Conservation (phyloP, 2,329 filamentous ascomycete species). For the Trichophyton simii region DNA sequence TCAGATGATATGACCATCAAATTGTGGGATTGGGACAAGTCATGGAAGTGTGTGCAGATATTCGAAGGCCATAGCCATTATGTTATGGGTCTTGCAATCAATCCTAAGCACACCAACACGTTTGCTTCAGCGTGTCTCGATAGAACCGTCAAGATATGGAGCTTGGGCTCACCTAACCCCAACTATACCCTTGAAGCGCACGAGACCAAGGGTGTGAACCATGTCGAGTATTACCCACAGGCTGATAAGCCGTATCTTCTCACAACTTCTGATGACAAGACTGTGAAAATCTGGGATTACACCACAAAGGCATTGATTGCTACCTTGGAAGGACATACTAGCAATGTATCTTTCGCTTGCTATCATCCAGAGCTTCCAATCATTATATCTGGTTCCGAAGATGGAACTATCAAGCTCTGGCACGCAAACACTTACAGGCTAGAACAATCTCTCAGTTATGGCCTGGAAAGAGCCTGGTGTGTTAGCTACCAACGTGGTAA, state of each 20-base stretch:
- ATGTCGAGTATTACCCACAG: slow-evolving; percentile 74
- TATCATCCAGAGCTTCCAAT: slow-evolving; percentile 95
- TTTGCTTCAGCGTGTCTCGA: slow-evolving; percentile 92
- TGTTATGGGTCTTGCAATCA: slow-evolving; percentile 93
- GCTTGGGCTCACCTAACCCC: slow-evolving; percentile 77
- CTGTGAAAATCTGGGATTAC: slow-evolving; percentile 98
- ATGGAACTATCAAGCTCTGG: slow-evolving; percentile 96
- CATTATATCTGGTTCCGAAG: slow-evolving; percentile 95
- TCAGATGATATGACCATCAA: slow-evolving; percentile 98
- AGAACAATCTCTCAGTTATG: slow-evolving; percentile 93
- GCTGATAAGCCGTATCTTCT: slow-evolving; percentile 72
- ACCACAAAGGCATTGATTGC: slow-evolving; percentile 96
- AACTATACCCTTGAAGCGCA: slow-evolving; percentile 97
- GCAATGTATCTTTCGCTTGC: slow-evolving; percentile 95
- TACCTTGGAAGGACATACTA: slow-evolving; percentile 90
- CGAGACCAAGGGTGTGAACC: slow-evolving; percentile 94
- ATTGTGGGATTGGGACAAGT: slow-evolving; percentile 97
- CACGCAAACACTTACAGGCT: slow-evolving; percentile 94
- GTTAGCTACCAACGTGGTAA: slow-evolving; percentile 88
- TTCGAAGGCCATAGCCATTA: slow-evolving; percentile 96
- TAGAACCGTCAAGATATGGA: slow-evolving; percentile 96
- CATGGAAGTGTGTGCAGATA: slow-evolving; percentile 93
- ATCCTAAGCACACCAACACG: slow-evolving; percentile 91
- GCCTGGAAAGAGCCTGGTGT: slow-evolving; percentile 93
- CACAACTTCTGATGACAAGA: slow-evolving; percentile 91